Evolutionary conservation across 179 eudicot genomes (phyloP), one percentile per base, ranked within the genome.

Genomic region (Beta lomatogona): DNA sequence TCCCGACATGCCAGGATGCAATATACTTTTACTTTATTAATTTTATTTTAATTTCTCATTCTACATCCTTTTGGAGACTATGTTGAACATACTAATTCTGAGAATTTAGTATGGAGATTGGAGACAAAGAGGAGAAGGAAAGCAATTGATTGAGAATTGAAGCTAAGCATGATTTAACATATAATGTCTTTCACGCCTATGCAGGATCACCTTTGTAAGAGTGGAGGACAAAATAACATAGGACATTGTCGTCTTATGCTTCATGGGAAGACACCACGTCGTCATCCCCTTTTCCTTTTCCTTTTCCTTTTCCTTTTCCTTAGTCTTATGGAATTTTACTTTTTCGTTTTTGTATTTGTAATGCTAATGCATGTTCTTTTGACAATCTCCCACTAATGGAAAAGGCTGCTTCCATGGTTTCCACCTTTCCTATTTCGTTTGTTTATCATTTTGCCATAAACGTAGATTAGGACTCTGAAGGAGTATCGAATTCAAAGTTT

Each of bases 211-310:
- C 76, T 64, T 73, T 73, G 71, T 31, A 83, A 82, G 71, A 80
- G 83, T 86, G 81, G 85, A 66, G 41, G 81, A 86, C 88, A 86
- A 82, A 48, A 58, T 77, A 77, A 84, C 81, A 80, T 59, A 73
- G 50, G 71, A 81, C 55, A 31, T 12, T 81, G 86, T 84, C 84
- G 84, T 84, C 66, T 84, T 65, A 66, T n/a, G 77, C 70, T 45
- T 64, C 78, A 60, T 46, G 58, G 78, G 68, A 76, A 44, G 83
- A 80, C 86, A 82, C 83, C 63, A 82, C 74, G 78, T 84, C 82
- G 83, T 81, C 77, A n/a, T 84, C 58, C 11, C 2, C 19, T 73
- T 73, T 81, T 79, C 61, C 66, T 41, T 77, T 73, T 79, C 28
- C 28, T 25, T 25, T 25, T 25, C 28, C 28, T 25, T 25, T 25